Evolutionary conservation across 768 basidiomycete species (phyloP), one percentile per base, ranked within the genome.

Genomic region (Mycena venus): DNA sequence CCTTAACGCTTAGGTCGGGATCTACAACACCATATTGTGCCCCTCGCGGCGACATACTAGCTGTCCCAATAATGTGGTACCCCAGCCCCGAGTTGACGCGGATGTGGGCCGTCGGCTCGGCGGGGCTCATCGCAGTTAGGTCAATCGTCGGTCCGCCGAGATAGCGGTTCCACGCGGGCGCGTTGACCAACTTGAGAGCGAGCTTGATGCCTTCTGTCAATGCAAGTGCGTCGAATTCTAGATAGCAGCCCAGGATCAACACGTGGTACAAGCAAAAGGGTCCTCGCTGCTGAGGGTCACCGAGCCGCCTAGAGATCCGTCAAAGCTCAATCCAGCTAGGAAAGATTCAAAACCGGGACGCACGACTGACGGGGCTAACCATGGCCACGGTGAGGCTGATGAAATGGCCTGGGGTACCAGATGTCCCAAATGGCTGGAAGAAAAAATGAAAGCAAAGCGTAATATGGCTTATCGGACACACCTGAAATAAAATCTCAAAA

Each of bases 11-110:
- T 3, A 55, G 53, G 19, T 55, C 32, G 59, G 53, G 53, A 55
- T 55, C 53, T 27, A 55, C 14, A 77, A 31, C 27, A 36, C 58
- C 58, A 31, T 60, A 78, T 70, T 31, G 64, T 17, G 40, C 61
- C 58, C 42, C n/a, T 38, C 23, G 31, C 32, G 58, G 34, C 36
- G 58, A 60, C 58, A 60, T 60, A 60, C 58, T 32, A n/a, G 58
- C 58, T 15, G 58, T 60, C 32, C 58, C 58, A 38, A 60, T 32
- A 36, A 60, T 23, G n/a, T 47, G 44, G 11, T 47, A 47, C 44
- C 44, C 44, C 21, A n/a, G 44, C n/a, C 21, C 44, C 21, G 58
- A 21, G 34, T 36, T 60, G 31, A 21, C 58, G 31, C 58, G 58
- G 31, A 60, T 19, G 58, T 60, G 11, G 32, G 17, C 58, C 21